Base-by-base conservation (phyloP, 1,284 basidiomycete species). In the Heterobasidion parviporum region DNA sequence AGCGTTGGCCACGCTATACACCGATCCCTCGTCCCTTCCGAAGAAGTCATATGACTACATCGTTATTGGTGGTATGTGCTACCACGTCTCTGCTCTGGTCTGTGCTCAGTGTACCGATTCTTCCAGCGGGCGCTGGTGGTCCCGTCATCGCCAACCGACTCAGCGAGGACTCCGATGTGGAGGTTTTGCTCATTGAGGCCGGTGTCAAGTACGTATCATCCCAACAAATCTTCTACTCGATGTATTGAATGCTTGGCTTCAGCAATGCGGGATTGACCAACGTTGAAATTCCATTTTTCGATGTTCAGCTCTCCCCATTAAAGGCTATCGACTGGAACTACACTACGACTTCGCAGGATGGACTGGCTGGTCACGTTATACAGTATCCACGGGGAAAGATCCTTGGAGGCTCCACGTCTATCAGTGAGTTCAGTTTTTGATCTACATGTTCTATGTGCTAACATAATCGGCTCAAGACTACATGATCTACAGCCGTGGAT, bases 361-460 rank as follows among this genome's bases (percentile, higher is more conserved):
- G 63, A 4, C 50, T 72, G 8, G 62, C 68, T 54, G 64, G 63
- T 14, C 64, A 70, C 0, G 50, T 59, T 0, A 44, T 73, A 10
- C 10, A 54, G 0, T 69, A 65, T 54, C 61, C 68, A 1, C 63
- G 72, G 26, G 74, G 73, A 0, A 65, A 65, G 48, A 63, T 72
- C n/a, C 60, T 75, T 5, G 73, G 74, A 9, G 73, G 73, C 7
- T 66, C 64, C n/a, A 72, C 67, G 14, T 65, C 66, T 16, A 34
- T 67, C 67, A 50, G 73, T 65, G 54, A 20, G 38, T 26, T 48
- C 73, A 60, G 5, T 70, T 70, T 60, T 74, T 75, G 57, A 78
- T 72, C 15, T 73, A 75, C 58, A 82, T 73, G 49, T 70, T 32
- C 8, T 36, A 16, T 76, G 57, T 82, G 74, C 18, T 71, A 74